Evolutionary conservation across 2,329 filamentous ascomycete species (phyloP), one percentile per base, ranked within the genome.

Genomic region (Lithohypha guttulata): DNA sequence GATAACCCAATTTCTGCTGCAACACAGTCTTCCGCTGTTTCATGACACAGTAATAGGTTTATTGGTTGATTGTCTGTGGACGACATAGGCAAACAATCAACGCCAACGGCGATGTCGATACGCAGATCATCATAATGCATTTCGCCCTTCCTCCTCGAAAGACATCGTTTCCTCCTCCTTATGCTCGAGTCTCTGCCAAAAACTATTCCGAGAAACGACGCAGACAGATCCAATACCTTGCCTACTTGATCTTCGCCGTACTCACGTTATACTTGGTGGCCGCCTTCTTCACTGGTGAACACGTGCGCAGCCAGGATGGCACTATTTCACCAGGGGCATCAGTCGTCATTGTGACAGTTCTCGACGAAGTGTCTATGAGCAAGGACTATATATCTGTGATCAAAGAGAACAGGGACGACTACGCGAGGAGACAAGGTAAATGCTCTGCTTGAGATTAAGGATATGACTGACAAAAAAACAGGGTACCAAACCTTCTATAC

Each of bases 141-240:
- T 86, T 89, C 69, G 85, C 87, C 48, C 79, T 93, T 53, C 86
- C 86, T 40, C 76, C 84, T 54, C 81, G 86, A 60, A 93, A 89
- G 65, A 77, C 74, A 55, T 89, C 83, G 49, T 77, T 81, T 56
- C 76, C 81, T 50, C 75, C 78, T 49, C 78, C 80, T 20, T 89
- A 84, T 62, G 70, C 48, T 65, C 76, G 54, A 63, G 54, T 60
- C 17, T 56, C 61, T 33, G 52, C 52, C 39, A 26, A 33, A 25
- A 33, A 36, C 42, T 45, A 62, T 18, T 56, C 59, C 20, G 49
- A 53, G 28, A 54, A 63, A 9, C 74, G 81, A 46, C 71, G 75
- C 50, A 75, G 71, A 54, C 76, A 81, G 49, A 55, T 80, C 39
- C 77, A 77, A 57, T 61, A 73, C 2, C 55, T 78, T 40, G 69